phyloP scores from a whole-genome alignment of 139 green algal species.

The Choricystis sp. region DNA sequence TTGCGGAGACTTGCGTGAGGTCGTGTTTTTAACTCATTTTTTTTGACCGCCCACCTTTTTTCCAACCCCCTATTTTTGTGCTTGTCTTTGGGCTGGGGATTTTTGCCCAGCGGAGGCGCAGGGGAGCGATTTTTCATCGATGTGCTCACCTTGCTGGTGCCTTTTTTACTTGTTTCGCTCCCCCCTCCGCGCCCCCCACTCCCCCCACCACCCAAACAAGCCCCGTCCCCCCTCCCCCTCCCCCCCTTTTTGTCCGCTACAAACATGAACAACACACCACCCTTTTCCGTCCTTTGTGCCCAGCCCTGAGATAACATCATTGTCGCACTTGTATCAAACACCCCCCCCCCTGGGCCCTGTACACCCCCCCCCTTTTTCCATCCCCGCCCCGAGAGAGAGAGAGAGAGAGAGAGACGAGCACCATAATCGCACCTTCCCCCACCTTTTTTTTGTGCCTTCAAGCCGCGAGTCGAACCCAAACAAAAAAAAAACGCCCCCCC shows the following conservation, averaged over 20 bases:
- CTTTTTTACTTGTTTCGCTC: background rate
- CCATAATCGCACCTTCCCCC: background rate
- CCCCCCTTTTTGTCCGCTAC: background rate
- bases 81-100: background rate
- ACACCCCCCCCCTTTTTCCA: background rate
- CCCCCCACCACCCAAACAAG: background rate
- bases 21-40: slow-evolving; percentile 3
- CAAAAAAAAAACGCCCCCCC: background rate
- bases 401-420: background rate
- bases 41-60: background rate
- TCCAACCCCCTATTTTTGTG: background rate
- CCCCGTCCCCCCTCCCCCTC: background rate
- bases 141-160: background rate
- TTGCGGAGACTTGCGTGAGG: no score
- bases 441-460: background rate
- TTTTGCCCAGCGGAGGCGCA: background rate
- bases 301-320: background rate
- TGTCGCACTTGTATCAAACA: no score
- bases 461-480: background rate
- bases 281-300: background rate
- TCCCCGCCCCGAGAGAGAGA: background rate
- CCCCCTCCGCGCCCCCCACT: background rate
- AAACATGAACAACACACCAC: background rate
- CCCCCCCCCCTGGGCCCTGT: no score
- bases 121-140: background rate